A percentile compares a stretch with the other conserved stretches of the same genome.
Evolutionary conservation across 805 yeast genomes (phyloP).

Genomic region (Osmozyma mogii): DNA sequence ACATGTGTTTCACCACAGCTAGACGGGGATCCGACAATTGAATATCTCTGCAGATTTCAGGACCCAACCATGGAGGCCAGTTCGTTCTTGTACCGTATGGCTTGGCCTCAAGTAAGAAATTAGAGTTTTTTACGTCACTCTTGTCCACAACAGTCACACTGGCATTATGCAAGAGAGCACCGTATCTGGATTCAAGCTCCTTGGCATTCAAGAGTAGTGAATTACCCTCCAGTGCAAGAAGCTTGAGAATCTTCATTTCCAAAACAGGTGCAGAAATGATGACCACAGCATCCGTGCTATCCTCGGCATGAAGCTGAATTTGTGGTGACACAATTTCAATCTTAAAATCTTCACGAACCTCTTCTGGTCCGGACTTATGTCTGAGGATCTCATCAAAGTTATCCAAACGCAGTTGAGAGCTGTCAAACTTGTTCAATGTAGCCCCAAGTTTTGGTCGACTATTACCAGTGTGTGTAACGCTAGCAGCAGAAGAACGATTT

Average conservation of each 20-base stretch:
- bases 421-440: slow-evolving; percentile 3
- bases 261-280: slow-evolving; percentile 69
- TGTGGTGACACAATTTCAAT: slow-evolving; percentile 36
- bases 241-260: slow-evolving; percentile 59
- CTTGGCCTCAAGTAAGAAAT: slow-evolving; percentile 36
- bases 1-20: slow-evolving; percentile 55
- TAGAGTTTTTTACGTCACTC: slow-evolving; percentile 29
- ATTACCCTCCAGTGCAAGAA: slow-evolving; percentile 36
- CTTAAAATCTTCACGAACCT: slow-evolving; percentile 30
- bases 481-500: slow-evolving; percentile 26
- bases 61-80: slow-evolving; percentile 92
- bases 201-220: slow-evolving; percentile 28
- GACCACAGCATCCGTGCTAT: slow-evolving; percentile 45
- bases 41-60: slow-evolving; percentile 55
- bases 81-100: slow-evolving; percentile 53
- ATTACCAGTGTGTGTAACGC: neutral
- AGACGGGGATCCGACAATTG: slow-evolving; percentile 36
- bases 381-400: slow-evolving; percentile 27
- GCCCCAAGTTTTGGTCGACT: slow-evolving; percentile 1
- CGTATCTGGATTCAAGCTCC: slow-evolving; percentile 56
- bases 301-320: slow-evolving; percentile 34
- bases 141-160: slow-evolving; percentile 62
- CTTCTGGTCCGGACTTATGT: slow-evolving; percentile 12
- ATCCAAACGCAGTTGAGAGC: slow-evolving; percentile 16
- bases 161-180: slow-evolving; percentile 60